Evolutionary conservation across 305 asterid genomes (phyloP).

Genomic region (Nicotiana rustica): DNA sequence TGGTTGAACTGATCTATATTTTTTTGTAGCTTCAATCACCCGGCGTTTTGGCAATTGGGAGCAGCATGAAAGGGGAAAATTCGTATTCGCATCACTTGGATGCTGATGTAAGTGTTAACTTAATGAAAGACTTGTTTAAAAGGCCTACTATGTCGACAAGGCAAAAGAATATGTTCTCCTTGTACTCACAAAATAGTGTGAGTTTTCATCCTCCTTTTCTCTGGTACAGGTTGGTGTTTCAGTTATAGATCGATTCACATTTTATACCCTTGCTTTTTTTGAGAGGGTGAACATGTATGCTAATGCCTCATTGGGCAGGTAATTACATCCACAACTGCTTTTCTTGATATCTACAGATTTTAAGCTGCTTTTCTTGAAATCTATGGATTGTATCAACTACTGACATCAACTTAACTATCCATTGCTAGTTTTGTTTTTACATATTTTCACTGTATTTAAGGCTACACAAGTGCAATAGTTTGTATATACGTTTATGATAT

Average conservation of each 20-base stretch:
- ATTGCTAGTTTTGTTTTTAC: slow-evolving; percentile 14
- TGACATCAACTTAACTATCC: slow-evolving; percentile 12
- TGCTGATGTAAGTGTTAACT: slow-evolving; percentile 69
- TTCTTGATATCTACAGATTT: neutral
- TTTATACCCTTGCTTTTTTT: slow-evolving; percentile 91
- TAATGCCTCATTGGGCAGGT: slow-evolving; percentile 96
- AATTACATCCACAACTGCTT: slow-evolving; percentile 4
- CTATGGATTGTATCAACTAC: neutral
- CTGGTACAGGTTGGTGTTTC: slow-evolving; percentile 86
- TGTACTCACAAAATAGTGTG: neutral
- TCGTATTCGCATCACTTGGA: slow-evolving; percentile 96
- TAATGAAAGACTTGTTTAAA: slow-evolving; percentile 26
- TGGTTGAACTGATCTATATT: slow-evolving; percentile 20
- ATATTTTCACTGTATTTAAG: neutral
- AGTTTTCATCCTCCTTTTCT: slow-evolving; percentile 34
- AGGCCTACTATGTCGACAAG: neutral
- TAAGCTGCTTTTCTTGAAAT: neutral
- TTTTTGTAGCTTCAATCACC: slow-evolving; percentile 88
- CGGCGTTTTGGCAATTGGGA: slow-evolving; percentile 95
- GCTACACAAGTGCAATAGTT: neutral
- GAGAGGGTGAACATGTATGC: slow-evolving; percentile 92
- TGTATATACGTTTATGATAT: neutral
- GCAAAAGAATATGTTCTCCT: slow-evolving; percentile 18
- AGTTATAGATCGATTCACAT: slow-evolving; percentile 93
- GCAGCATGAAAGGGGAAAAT: slow-evolving; percentile 98